These are phyloP conservation scores for Phytophthora pisi DNA, from an alignment of 352 stramenopile genomes.

Conservation along the genomic window DNA sequence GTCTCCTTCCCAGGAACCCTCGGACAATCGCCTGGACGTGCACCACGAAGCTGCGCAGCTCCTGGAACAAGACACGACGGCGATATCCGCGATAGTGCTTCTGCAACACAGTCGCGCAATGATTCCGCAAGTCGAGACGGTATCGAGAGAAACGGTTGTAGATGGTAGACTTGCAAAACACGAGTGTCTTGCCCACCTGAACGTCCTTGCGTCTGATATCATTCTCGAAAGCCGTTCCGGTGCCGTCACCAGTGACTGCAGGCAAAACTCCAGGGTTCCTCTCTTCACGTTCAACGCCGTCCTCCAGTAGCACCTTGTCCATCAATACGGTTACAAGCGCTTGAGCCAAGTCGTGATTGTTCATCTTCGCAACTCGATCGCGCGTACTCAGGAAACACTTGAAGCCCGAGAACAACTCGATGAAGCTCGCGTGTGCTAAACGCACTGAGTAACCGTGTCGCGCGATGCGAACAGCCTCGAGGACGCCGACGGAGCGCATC, in stretches of 20 bases:
- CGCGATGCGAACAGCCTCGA: constrained; percentile 96
- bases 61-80: constrained; percentile 40
- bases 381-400: constrained; percentile 38
- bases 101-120: constrained; percentile 49
- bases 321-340: constrained; percentile 40
- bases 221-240: constrained; percentile 29
- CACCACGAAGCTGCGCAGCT: constrained; percentile 39
- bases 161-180: constrained; percentile 67
- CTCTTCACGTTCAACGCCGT: constrained; percentile 24
- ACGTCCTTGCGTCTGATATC: constrained; percentile 43
- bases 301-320: constrained; percentile 42
- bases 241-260: constrained; percentile 19
- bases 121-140: constrained; percentile 43
- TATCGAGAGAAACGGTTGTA: constrained; percentile 65
- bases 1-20: constrained; percentile 46
- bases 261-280: constrained; percentile 19
- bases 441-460: constrained; percentile 96
- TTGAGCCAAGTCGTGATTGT: constrained; percentile 39
- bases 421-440: constrained; percentile 93
- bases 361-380: constrained; percentile 29
- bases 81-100: constrained; percentile 53
- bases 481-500: constrained; percentile 95
- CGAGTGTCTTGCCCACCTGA: constrained; percentile 64
- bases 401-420: constrained; percentile 75
- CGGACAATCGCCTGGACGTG: constrained; percentile 54